phyloP scores from a whole-genome alignment of 108 stramenopile genomes.

The Fistulifera solaris region DNA sequence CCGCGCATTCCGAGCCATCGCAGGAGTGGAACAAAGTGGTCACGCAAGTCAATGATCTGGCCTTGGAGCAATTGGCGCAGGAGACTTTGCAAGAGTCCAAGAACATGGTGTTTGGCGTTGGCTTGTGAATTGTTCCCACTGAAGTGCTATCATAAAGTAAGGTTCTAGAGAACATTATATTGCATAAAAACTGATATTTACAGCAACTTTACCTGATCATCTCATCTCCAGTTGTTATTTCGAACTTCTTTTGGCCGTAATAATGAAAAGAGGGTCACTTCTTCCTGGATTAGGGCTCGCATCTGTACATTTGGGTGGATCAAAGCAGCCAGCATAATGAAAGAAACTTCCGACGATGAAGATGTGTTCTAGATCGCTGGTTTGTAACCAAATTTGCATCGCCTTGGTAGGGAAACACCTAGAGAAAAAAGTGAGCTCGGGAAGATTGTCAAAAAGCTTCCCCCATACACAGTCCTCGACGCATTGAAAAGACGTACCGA shows the following conservation, averaged over 20 bases:
- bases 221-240: no score
- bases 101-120: constrained; percentile 8
- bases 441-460: not conserved
- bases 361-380: constrained; percentile 87
- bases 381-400: constrained; percentile 41
- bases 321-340: constrained; percentile 82
- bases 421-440: not conserved
- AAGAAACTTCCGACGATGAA: constrained; percentile 91
- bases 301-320: constrained; percentile 71
- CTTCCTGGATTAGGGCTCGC: constrained; percentile 89
- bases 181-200: no score
- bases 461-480: no score
- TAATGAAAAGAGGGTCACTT: constrained; percentile 89
- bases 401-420: constrained; percentile 39
- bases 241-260: constrained; percentile 35
- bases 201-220: no score
- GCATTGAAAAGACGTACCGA: constrained; percentile 46
- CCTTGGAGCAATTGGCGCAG: constrained; percentile 5
- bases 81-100: constrained; percentile 12
- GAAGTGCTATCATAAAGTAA: not conserved
- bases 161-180: no score
- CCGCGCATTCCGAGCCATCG: constrained; percentile 1
- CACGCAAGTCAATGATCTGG: constrained; percentile 4
- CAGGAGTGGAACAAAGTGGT: constrained; percentile 12
- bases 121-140: not conserved